Conservation (phyloP, 2,329 filamentous ascomycete genomes). For the Fusarium armeniacum region DNA sequence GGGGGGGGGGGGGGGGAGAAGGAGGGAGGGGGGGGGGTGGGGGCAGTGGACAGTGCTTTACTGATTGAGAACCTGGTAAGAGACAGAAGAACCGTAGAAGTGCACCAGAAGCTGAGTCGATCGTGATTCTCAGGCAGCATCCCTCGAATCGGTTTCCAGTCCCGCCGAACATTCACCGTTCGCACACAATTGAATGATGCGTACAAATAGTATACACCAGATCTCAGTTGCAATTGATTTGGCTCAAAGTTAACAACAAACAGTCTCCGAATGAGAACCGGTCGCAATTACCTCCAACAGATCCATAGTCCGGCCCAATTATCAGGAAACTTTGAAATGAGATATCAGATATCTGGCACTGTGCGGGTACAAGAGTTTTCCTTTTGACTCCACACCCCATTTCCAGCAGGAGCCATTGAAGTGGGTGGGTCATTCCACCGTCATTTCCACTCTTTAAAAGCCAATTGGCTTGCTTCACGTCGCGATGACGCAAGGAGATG, state of each 20-base stretch:
- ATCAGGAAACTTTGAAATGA: slow-evolving; percentile 28
- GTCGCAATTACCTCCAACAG: slow-evolving; percentile 6
- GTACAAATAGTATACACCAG: background rate
- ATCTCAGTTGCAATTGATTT: background rate
- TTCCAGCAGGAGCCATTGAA: slow-evolving; percentile 32
- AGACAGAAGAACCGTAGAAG: slow-evolving; percentile 29
- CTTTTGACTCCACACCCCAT: slow-evolving; percentile 39
- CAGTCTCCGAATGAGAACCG: slow-evolving; percentile 10
- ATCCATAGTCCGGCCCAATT: slow-evolving; percentile 1
- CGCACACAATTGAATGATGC: background rate
- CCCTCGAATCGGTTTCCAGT: slow-evolving; percentile 26
- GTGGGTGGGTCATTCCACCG: slow-evolving; percentile 35
- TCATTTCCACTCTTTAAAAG: slow-evolving; percentile 42
- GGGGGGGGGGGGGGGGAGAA: too few relatives aligned
- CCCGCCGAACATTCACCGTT: slow-evolving; percentile 7
- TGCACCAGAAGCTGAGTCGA: slow-evolving; percentile 31
- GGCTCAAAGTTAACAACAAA: slow-evolving; percentile 14
- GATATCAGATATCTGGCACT: slow-evolving; percentile 19
- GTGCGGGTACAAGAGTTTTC: slow-evolving; percentile 39
- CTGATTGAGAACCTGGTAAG: slow-evolving; percentile 19
- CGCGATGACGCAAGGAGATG: slow-evolving; percentile 48
- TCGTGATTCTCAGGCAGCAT: slow-evolving; percentile 22
- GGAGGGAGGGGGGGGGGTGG: too few relatives aligned
- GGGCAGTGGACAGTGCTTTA: slow-evolving; percentile 16
- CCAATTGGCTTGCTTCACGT: slow-evolving; percentile 42